Evolutionary conservation across 306 rosid species (phyloP), one percentile per base, ranked within the genome.

Genomic region (Quercus agrifolia): DNA sequence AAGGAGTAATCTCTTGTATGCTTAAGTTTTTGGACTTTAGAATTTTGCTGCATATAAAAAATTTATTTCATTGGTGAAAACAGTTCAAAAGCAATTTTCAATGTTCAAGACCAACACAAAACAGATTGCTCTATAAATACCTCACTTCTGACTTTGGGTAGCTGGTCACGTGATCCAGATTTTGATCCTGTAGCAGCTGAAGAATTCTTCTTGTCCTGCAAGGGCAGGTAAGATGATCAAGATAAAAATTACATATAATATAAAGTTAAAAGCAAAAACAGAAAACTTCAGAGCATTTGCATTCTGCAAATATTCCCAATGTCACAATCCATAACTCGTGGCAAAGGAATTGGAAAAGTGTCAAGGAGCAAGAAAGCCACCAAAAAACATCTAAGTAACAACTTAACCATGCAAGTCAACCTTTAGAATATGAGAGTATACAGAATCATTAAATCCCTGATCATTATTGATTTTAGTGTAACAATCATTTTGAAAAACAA

Each of bases 1-100:
- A 92, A 95, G 14, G 99, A 91, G 84, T 95, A 95, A 81, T 95
- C 99, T 80, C 99, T 91, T 2, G 94, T 92, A 81, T 83, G 86
- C 87, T 94, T 94, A 4, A 91, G 88, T 77, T 85, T 90, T 85
- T 92, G 89, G 59, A 87, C 94, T 82, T 86, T 91, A 73, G 66
- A 78, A 73, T 84, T 74, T 74, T 56, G 69, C 98, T 95, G 95
- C 79, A 82, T n/a, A 54, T 62, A 71, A 61, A 74, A 35, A 66
- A 85, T 56, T 62, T 78, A 77, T 70, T 66, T 71, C 55, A 75
- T 56, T 62, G 66, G 81, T 17, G 21, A 31, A 83, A 33, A 11
- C 74, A 68, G 54, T 19, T 67, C 71, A 35, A 25, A 46, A 74
- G 74, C 63, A 56, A 33, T 56, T 55, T 44, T 54, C 20, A 49